phyloP scores from a whole-genome alignment of 2,329 filamentous ascomycete genomes.

The Ophiostoma sp. region DNA sequence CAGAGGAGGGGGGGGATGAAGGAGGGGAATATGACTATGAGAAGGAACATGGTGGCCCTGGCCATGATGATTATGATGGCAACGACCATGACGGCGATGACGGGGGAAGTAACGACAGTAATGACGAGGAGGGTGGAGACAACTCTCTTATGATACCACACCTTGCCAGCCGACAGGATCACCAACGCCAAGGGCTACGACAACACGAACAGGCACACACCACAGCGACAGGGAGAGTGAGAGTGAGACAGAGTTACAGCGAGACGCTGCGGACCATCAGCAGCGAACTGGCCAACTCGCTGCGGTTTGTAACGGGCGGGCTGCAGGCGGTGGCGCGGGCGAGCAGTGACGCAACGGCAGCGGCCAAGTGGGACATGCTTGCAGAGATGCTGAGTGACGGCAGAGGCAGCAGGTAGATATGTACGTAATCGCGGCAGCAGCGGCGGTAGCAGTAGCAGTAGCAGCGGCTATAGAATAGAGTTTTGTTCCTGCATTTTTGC shows the following conservation, averaged over 20 bases:
- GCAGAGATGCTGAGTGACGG: slow-evolving; percentile 68
- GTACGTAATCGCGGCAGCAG: neutral
- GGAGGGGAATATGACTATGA: neutral
- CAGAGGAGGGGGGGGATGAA: slow-evolving; percentile 15
- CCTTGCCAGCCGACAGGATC: neutral
- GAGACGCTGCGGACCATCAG: slow-evolving; percentile 53
- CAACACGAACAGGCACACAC: neutral
- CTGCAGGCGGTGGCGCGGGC: slow-evolving; percentile 70
- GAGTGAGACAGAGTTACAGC: slow-evolving; percentile 39
- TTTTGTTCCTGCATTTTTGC: slow-evolving; percentile 1
- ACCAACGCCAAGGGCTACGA: neutral
- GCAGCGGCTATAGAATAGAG: neutral
- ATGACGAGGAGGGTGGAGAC: slow-evolving; percentile 26
- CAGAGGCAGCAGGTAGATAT: neutral
- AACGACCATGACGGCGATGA: slow-evolving; percentile 1
- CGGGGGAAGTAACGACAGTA: slow-evolving; percentile 29
- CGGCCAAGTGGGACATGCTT: slow-evolving; percentile 68
- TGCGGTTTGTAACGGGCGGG: slow-evolving; percentile 67
- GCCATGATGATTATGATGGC: slow-evolving; percentile 22
- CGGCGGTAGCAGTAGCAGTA: neutral
- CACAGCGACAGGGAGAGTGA: no score
- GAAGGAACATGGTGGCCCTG: slow-evolving; percentile 25
- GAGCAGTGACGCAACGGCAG: slow-evolving; percentile 54
- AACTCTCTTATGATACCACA: neutral
- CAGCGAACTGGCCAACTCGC: slow-evolving; percentile 57